Evolutionary conservation across 768 basidiomycete species (phyloP).

Genomic region (Candolleomyces efflorescens): DNA sequence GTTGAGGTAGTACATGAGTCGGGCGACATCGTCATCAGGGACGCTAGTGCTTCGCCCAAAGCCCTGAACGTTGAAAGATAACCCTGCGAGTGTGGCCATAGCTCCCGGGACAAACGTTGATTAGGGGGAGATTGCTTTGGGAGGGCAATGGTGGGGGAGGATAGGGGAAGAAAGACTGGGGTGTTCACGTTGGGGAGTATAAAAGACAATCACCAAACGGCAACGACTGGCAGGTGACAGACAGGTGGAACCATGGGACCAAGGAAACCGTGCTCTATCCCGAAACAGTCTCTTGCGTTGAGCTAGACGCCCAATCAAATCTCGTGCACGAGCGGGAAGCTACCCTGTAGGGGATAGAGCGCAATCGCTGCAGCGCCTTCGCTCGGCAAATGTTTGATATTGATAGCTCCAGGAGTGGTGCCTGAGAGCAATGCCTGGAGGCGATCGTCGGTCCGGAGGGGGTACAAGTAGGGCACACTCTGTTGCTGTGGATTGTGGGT

Average conservation of each 20-base stretch:
- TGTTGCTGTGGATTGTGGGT: too few relatives aligned
- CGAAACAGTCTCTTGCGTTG: background rate
- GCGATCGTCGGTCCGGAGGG: too few relatives aligned
- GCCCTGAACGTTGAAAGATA: constrained; percentile 11
- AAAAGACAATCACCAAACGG: background rate
- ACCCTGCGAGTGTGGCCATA: constrained; percentile 9
- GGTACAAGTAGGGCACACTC: too few relatives aligned
- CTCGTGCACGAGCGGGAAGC: too few relatives aligned
- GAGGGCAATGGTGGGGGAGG: background rate
- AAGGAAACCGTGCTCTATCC: background rate
- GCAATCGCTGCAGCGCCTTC: too few relatives aligned
- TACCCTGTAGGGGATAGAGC: too few relatives aligned
- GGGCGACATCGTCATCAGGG: constrained; percentile 16
- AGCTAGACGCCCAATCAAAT: background rate
- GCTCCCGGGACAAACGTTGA: background rate
- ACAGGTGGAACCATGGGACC: background rate
- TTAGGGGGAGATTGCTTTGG: background rate
- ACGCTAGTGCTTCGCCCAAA: constrained; percentile 9
- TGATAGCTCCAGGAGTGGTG: too few relatives aligned
- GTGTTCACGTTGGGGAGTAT: background rate
- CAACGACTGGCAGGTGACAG: background rate
- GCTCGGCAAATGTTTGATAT: too few relatives aligned
- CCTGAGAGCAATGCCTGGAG: too few relatives aligned
- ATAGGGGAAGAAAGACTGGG: background rate
- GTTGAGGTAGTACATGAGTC: constrained; percentile 19